Conservation (phyloP, 2,329 filamentous ascomycete species). For the Clonostachys solani region DNA sequence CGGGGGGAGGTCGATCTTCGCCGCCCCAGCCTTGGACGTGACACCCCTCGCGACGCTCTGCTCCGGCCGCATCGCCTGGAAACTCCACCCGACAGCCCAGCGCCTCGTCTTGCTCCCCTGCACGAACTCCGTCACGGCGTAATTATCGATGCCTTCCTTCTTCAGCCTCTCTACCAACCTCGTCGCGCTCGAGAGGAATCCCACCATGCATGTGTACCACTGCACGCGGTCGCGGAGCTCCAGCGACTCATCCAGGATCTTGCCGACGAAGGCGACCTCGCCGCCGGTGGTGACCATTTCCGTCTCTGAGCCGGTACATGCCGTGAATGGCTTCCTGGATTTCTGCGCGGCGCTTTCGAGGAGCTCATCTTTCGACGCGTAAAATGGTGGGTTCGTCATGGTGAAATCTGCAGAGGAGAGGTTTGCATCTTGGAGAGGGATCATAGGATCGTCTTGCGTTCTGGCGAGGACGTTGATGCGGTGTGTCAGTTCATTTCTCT, state of each 20-base stretch:
- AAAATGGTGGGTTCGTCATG: slow-evolving; percentile 96
- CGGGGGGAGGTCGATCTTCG: slow-evolving; percentile 37
- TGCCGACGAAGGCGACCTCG: slow-evolving; percentile 69
- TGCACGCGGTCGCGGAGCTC: slow-evolving; percentile 54
- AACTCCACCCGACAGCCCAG: slow-evolving; percentile 91
- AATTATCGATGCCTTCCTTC: slow-evolving; percentile 63
- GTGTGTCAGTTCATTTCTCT: slow-evolving; percentile 56
- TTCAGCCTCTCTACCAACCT: slow-evolving; percentile 56
- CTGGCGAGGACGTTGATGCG: slow-evolving; percentile 63
- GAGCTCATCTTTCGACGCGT: slow-evolving; percentile 70
- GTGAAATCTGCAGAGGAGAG: slow-evolving; percentile 65
- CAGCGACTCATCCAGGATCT: slow-evolving; percentile 68
- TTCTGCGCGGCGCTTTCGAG: slow-evolving; percentile 61
- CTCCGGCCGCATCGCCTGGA: slow-evolving; percentile 59
- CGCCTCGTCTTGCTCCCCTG: slow-evolving; percentile 75
- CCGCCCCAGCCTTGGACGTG: slow-evolving; percentile 11
- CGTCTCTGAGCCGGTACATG: slow-evolving; percentile 69
- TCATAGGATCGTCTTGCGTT: slow-evolving; percentile 43
- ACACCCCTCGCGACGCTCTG: slow-evolving; percentile 38
- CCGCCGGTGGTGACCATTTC: slow-evolving; percentile 87
- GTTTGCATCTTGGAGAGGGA: slow-evolving; percentile 56
- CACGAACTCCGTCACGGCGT: slow-evolving; percentile 74
- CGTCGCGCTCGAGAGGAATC: slow-evolving; percentile 69
- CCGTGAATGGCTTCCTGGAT: slow-evolving; percentile 61
- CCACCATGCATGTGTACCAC: slow-evolving; percentile 93